Percentiles rank a stretch among this genome's conserved stretches.
phyloP scores from a whole-genome alignment of 1,284 basidiomycete genomes.

The Schizophyllum commune region DNA sequence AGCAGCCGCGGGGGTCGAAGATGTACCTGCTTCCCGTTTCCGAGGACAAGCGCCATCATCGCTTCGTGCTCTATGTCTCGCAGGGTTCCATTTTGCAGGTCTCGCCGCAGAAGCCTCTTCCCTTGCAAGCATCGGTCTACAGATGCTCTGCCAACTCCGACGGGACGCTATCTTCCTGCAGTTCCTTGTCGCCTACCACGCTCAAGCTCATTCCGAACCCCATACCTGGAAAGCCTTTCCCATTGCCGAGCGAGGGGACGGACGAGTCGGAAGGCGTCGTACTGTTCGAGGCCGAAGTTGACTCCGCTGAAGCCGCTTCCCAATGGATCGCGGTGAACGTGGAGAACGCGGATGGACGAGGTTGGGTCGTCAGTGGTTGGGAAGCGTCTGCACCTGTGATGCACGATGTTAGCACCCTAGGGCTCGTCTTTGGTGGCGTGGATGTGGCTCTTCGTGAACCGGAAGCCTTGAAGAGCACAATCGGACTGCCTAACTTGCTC shows the following conservation, averaged over 20 bases:
- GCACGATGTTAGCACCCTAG: slow-evolving; percentile 18
- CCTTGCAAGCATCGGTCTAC: slow-evolving; percentile 37
- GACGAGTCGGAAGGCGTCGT: slow-evolving; percentile 71
- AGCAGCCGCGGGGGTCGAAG: slow-evolving; percentile 32
- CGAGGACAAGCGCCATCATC: slow-evolving; percentile 10
- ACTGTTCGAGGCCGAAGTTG: slow-evolving; percentile 45
- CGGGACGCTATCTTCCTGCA: slow-evolving; percentile 23
- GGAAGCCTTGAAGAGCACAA: slow-evolving; percentile 23
- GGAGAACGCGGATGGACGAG: slow-evolving; percentile 42
- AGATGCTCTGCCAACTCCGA: slow-evolving; percentile 9
- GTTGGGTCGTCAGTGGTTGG: slow-evolving; percentile 55
- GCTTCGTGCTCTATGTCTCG: slow-evolving; percentile 51
- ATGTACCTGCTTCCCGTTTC: slow-evolving; percentile 46
- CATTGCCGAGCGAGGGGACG: slow-evolving; percentile 54
- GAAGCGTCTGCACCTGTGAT: slow-evolving; percentile 11
- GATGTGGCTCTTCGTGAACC: slow-evolving; percentile 24
- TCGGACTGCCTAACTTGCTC: slow-evolving; percentile 42
- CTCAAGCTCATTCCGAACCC: slow-evolving; percentile 60
- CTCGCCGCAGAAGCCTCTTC: slow-evolving; percentile 35
- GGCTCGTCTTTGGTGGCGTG: slow-evolving; percentile 27
- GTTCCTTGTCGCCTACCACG: slow-evolving; percentile 31
- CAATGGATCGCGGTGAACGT: slow-evolving; percentile 46
- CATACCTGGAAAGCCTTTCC: slow-evolving; percentile 43
- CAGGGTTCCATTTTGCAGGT: slow-evolving; percentile 45
- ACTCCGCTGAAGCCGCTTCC: slow-evolving; percentile 14